These are phyloP conservation scores for Melampsora larici-populina DNA, from an alignment of 1,284 basidiomycete genomes.

Conservation along the genomic window DNA sequence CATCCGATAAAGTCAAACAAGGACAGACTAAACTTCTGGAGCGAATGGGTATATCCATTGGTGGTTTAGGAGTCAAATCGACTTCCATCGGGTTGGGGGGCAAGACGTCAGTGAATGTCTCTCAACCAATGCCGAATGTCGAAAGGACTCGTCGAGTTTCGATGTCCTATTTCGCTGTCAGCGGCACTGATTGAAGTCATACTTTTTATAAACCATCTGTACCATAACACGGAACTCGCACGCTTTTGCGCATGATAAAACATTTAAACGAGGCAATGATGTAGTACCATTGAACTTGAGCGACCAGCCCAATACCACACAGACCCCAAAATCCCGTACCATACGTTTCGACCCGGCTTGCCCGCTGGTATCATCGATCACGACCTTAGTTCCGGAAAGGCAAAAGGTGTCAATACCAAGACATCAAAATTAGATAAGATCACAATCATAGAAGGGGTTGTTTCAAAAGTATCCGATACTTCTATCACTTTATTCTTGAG, in stretches of 20 bases:
- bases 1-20: conserved; percentile 70
- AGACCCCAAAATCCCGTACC: conserved; percentile 70
- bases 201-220: not conserved
- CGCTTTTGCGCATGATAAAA: conserved; percentile 18
- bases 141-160: not conserved
- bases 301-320: conserved; percentile 75
- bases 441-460: conserved; percentile 65
- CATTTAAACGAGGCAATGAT: conserved; percentile 2
- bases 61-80: conserved; percentile 67
- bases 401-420: conserved; percentile 58
- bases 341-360: conserved; percentile 67
- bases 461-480: conserved; percentile 65
- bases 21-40: conserved; percentile 69
- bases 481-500: conserved; percentile 17
- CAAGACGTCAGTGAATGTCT: conserved; percentile 66
- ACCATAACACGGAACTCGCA: not conserved
- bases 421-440: conserved; percentile 55
- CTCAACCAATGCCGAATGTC: not conserved
- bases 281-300: conserved; percentile 78
- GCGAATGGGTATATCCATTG: conserved; percentile 76
- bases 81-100: conserved; percentile 80
- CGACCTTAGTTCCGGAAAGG: conserved; percentile 58
- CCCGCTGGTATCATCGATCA: conserved; percentile 7
- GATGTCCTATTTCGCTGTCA: conserved; percentile 5
- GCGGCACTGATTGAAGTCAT: not conserved